Conservation (phyloP, 2,329 filamentous ascomycete genomes). For the Hymenoscyphus occultus region DNA sequence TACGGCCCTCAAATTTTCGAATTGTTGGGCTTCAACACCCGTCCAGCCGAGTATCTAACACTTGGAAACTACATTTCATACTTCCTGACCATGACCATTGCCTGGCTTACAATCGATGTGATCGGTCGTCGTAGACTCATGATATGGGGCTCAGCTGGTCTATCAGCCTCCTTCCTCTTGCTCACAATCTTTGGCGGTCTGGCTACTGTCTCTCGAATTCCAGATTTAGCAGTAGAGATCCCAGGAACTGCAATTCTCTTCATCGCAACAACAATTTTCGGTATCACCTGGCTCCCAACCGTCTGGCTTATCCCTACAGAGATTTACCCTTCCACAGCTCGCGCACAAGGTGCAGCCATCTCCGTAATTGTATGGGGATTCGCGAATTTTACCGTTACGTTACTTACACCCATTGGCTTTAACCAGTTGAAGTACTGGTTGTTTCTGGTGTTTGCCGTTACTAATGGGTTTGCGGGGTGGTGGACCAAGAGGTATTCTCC, state of each 20-base stretch:
- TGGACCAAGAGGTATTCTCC: constrained; percentile 55
- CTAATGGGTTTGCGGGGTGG: constrained; percentile 46
- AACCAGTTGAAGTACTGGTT: constrained; percentile 55
- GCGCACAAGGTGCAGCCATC: constrained; percentile 64
- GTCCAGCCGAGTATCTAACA: constrained; percentile 53
- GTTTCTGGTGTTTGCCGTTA: constrained; percentile 55
- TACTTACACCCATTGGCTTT: constrained; percentile 64
- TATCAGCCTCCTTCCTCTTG: constrained; percentile 49
- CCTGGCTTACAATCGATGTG: constrained; percentile 57
- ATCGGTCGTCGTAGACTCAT: constrained; percentile 53
- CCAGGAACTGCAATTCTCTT: constrained; percentile 52
- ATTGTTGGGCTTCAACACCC: constrained; percentile 53
- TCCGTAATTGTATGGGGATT: constrained; percentile 63
- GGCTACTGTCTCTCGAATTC: constrained; percentile 40
- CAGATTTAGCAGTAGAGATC: constrained; percentile 44
- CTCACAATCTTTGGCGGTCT: constrained; percentile 51
- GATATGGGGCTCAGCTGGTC: constrained; percentile 48
- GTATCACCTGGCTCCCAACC: constrained; percentile 58
- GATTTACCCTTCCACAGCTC: constrained; percentile 59
- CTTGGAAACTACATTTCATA: constrained; percentile 61
- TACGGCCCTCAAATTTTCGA: constrained; percentile 64
- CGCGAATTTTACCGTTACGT: constrained; percentile 40
- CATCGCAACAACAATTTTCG: constrained; percentile 58
- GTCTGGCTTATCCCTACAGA: constrained; percentile 57
- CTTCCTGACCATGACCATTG: constrained; percentile 58